Percentiles rank a stretch among this genome's conserved stretches.
phyloP scores from a whole-genome alignment of 345 rosid species.

The Angophora floribunda region DNA sequence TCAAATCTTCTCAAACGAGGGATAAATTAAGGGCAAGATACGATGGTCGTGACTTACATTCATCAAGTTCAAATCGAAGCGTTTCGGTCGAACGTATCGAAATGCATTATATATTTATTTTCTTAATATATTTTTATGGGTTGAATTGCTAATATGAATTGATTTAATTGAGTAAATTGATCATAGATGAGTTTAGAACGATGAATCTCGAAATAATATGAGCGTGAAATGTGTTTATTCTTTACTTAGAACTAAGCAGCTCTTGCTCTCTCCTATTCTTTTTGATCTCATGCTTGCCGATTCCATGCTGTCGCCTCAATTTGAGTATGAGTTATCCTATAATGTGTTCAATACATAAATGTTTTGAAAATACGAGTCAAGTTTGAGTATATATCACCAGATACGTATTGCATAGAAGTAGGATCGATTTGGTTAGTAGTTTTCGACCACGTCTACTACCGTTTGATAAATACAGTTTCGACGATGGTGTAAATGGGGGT shows the following conservation, averaged over 20 bases:
- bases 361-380: rapidly evolving
- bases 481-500: background rate
- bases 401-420: rapidly evolving
- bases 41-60: background rate
- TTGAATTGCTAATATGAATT: too few species aligned
- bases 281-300: rapidly evolving
- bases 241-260: too few species aligned
- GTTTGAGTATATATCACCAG: rapidly evolving
- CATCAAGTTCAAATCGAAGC: background rate
- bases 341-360: rapidly evolving
- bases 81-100: too few species aligned
- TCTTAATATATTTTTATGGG: too few species aligned
- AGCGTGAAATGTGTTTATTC: too few species aligned
- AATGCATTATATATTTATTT: background rate
- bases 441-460: too few species aligned
- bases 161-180: background rate
- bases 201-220: background rate
- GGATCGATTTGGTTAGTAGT: rapidly evolving
- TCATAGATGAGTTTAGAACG: too few species aligned
- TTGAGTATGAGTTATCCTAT: rapidly evolving
- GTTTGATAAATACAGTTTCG: too few species aligned
- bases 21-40: background rate
- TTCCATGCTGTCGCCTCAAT: rapidly evolving
- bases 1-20: background rate
- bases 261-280: rapidly evolving